Conservation (phyloP, 2,329 filamentous ascomycete genomes). For the Bipolaris gigantea region DNA sequence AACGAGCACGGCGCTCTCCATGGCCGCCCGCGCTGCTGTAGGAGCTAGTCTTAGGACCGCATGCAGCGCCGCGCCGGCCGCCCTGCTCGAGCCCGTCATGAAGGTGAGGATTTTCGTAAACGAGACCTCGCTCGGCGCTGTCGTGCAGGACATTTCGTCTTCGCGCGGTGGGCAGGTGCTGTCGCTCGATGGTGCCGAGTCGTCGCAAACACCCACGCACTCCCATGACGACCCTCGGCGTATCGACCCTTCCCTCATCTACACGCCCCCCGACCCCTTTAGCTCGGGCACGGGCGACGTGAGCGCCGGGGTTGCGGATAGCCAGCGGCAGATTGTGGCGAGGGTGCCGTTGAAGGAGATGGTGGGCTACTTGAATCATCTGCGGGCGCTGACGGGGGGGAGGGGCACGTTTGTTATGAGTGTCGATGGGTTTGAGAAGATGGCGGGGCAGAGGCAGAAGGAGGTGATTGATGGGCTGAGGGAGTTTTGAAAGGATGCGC, state of each 20-base stretch:
- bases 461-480: conserved; percentile 51
- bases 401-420: conserved; percentile 77
- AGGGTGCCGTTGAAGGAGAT: conserved; percentile 94
- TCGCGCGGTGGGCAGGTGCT: conserved; percentile 73
- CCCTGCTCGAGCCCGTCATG: conserved; percentile 93
- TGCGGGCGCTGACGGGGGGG: conserved; percentile 86
- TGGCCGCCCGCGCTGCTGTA: conserved; percentile 64
- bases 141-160: conserved; percentile 80
- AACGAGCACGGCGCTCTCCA: conserved; percentile 68
- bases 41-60: conserved; percentile 68
- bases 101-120: conserved; percentile 82
- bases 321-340: conserved; percentile 68
- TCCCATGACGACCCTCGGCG: too few relatives aligned
- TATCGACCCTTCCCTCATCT: conserved; percentile 76
- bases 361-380: conserved; percentile 88
- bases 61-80: conserved; percentile 57
- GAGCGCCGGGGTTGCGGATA: conserved; percentile 23
- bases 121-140: conserved; percentile 75
- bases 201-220: too few relatives aligned
- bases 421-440: conserved; percentile 70
- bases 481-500: conserved; percentile 22
- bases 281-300: conserved; percentile 38
- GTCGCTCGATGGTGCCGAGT: conserved; percentile 58
- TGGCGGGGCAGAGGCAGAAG: conserved; percentile 63
- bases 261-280: conserved; percentile 87